Conservation (phyloP, 2,329 filamentous ascomycete genomes). For the Truncatella angustata region DNA sequence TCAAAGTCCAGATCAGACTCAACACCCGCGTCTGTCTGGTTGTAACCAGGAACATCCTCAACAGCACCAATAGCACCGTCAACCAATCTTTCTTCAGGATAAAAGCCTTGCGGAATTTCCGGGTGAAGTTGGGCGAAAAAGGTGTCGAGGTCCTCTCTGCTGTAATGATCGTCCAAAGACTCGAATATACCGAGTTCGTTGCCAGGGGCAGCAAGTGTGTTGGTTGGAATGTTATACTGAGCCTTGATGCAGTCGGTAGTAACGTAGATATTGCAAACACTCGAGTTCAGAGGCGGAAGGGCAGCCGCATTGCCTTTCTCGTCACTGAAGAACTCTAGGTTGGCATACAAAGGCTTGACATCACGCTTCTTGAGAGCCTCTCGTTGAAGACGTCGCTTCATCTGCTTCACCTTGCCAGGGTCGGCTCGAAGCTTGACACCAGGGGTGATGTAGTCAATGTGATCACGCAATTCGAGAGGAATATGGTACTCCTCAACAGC, state of each 20-base stretch:
- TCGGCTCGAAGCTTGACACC: conserved; percentile 17
- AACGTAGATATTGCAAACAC: conserved; percentile 20
- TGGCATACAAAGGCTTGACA: conserved; percentile 16
- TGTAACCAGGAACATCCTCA: conserved; percentile 19
- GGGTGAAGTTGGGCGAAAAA: conserved; percentile 27
- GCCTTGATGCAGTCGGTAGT: conserved; percentile 21
- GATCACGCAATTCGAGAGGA: conserved; percentile 19
- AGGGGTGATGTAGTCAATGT: conserved; percentile 24
- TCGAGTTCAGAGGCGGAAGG: conserved; percentile 18
- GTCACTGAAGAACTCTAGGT: conserved; percentile 12
- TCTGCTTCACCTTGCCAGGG: conserved; percentile 10
- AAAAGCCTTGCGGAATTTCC: conserved; percentile 31
- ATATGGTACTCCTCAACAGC: conserved; percentile 22
- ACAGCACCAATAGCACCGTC: conserved; percentile 31
- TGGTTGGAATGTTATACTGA: conserved; percentile 22
- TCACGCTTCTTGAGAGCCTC: background rate
- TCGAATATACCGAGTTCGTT: conserved; percentile 30
- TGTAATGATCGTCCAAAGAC: conserved; percentile 35
- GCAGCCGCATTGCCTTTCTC: background rate
- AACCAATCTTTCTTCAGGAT: conserved; percentile 31
- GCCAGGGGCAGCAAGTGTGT: conserved; percentile 15
- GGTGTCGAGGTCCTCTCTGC: conserved; percentile 31
- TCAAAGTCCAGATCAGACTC: conserved; percentile 37
- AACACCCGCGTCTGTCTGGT: conserved; percentile 18
- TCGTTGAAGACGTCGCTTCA: conserved; percentile 14